These are phyloP conservation scores for Penicillium sp. DNA, from an alignment of 2,329 filamentous ascomycete genomes.

Conservation along the genomic window DNA sequence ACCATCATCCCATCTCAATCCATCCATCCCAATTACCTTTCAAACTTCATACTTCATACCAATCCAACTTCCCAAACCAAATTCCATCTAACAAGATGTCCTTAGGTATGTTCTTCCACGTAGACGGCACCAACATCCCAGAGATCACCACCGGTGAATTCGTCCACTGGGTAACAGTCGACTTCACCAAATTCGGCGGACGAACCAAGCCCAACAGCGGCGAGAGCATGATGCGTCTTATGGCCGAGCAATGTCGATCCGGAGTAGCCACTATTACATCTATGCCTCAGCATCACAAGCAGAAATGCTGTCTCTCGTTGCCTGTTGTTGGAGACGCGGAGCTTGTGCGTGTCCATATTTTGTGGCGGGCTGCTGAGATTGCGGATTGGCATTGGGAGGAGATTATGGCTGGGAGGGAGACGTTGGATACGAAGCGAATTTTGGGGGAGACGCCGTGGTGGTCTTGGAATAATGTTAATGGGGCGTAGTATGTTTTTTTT, in stretches of 20 bases:
- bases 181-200: background rate
- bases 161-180: slow-evolving; percentile 2
- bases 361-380: background rate
- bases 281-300: background rate
- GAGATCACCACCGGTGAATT: background rate
- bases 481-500: background rate
- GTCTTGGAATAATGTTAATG: background rate
- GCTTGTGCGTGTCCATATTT: background rate
- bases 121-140: background rate
- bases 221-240: slow-evolving; percentile 1
- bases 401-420: background rate
- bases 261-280: background rate
- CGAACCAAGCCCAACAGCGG: background rate
- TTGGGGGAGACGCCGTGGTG: background rate
- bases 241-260: slow-evolving; percentile 1
- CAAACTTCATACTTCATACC: too few relatives aligned
- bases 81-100: background rate
- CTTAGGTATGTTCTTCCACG: background rate
- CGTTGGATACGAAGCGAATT: background rate
- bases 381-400: background rate
- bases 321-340: background rate
- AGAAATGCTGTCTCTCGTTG: background rate
- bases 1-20: too few relatives aligned
- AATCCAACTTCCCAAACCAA: too few relatives aligned
- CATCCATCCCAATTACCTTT: too few relatives aligned